Conservation (phyloP, 345 rosid species). For the Gossypium stocksii region DNA sequence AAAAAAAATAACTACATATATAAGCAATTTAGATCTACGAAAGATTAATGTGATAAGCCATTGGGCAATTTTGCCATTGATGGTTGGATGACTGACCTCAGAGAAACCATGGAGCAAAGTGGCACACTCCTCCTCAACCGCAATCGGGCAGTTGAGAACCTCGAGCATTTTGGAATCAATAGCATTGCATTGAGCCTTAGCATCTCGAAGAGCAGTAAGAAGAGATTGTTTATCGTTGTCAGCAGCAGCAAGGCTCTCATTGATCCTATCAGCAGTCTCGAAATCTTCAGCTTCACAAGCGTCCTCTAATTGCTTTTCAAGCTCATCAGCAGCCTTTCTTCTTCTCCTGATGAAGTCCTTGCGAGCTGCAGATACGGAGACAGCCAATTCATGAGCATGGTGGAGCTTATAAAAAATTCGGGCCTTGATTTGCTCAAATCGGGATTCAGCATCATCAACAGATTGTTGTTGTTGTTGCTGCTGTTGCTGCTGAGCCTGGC, state of each 20-base stretch:
- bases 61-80: neutral
- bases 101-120: slow-evolving; percentile 53
- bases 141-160: slow-evolving; percentile 54
- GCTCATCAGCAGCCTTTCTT: slow-evolving; percentile 59
- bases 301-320: slow-evolving; percentile 66
- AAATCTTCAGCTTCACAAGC: slow-evolving; percentile 89
- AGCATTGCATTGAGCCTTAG: slow-evolving; percentile 56
- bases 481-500: slow-evolving; percentile 6
- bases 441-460: neutral
- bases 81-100: slow-evolving; percentile 32
- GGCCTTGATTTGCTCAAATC: slow-evolving; percentile 38
- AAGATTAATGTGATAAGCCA: neutral
- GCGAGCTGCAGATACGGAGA: slow-evolving; percentile 49
- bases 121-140: slow-evolving; percentile 70
- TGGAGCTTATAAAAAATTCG: slow-evolving; percentile 49
- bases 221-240: slow-evolving; percentile 51
- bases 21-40: neutral
- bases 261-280: slow-evolving; percentile 69
- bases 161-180: slow-evolving; percentile 58
- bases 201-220: slow-evolving; percentile 45
- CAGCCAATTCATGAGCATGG: slow-evolving; percentile 43
- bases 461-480: neutral
- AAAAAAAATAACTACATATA: neutral
- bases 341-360: slow-evolving; percentile 57
- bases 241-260: slow-evolving; percentile 56